Percentiles rank a stretch among this genome's conserved stretches.
Conservation (phyloP, 805 yeast species). For the Yamadazyma endophytica region DNA sequence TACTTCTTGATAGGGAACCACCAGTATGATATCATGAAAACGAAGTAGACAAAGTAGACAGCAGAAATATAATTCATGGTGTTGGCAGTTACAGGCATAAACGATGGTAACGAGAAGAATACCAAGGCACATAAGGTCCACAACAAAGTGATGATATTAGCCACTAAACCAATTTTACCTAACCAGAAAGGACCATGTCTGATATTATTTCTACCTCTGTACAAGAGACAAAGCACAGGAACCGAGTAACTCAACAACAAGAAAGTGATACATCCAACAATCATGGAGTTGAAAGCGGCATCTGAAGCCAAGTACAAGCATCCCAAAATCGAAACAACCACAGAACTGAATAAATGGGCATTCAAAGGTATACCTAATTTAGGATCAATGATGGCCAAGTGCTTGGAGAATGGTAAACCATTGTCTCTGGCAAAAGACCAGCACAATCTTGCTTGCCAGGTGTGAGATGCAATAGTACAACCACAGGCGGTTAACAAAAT, state of each 20-base stretch:
- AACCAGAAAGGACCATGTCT: slow-evolving; percentile 40
- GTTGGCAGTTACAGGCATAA: slow-evolving; percentile 20
- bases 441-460: slow-evolving; percentile 42
- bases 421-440: slow-evolving; percentile 43
- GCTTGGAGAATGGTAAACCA: slow-evolving; percentile 39
- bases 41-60: slow-evolving; percentile 19
- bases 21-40: slow-evolving; percentile 37
- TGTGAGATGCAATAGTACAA: slow-evolving; percentile 37
- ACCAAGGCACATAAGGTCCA: slow-evolving; percentile 37
- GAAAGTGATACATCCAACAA: slow-evolving; percentile 33
- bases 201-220: slow-evolving; percentile 33
- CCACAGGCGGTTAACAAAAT: slow-evolving; percentile 33
- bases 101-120: slow-evolving; percentile 34
- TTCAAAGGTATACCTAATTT: slow-evolving; percentile 35
- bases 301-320: slow-evolving; percentile 30
- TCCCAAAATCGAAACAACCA: slow-evolving; percentile 34
- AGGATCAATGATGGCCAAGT: slow-evolving; percentile 33
- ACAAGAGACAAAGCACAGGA: slow-evolving; percentile 30
- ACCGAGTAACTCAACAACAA: slow-evolving; percentile 32
- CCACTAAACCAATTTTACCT: slow-evolving; percentile 31
- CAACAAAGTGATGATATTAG: slow-evolving; percentile 27
- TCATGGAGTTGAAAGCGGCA: slow-evolving; percentile 38
- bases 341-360: slow-evolving; percentile 35
- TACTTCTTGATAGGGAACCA: slow-evolving; percentile 27
- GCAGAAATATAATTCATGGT: slow-evolving; percentile 19